Evolutionary conservation across 352 stramenopile species (phyloP), one percentile per base, ranked within the genome.

Genomic region (Phytophthora pisi): DNA sequence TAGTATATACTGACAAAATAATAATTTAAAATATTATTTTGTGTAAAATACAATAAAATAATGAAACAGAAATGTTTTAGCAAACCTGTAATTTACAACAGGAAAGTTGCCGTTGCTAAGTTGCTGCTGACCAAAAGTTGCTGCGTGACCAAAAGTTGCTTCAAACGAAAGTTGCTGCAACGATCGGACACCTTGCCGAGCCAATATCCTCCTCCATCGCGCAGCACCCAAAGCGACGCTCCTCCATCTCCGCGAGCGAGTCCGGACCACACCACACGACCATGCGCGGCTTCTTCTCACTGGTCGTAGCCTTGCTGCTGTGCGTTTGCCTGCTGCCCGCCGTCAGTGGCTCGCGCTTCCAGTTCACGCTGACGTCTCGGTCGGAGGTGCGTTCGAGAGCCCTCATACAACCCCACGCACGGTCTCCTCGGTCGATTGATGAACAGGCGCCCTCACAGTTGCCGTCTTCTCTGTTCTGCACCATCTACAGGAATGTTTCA

Each of bases 401-500:
- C 26, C 26, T 7, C n/a, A 18, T 13, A 24, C 16, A 40, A 38
- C 15, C 51, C 15, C 30, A 55, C 30, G 24, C 20, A 54, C 23
- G n/a, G 26, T 60, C 24, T 64, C 5, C 16, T 47, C 47, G 49
- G 23, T 53, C 7, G 18, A 38, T 23, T 16, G 16, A 7, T 20
- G 40, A 46, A 20, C 13, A 20, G n/a, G 13, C 43, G 38, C 43
- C n/a, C 43, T 50, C 8, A 50, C 43, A 45, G 10, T n/a, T 18
- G n/a, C n/a, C n/a, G 16, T n/a, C n/a, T 50, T n/a, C 43, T 50
- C 8, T 50, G 43, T 15, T 45, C 38, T 45, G 38, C 38, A 8
- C 38, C 2, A 50, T 8, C n/a, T 3, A n/a, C 38, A 89, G 79
- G 81, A 88, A 74, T 89, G 81, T 46, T 88, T 88, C 24, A 70